Evolutionary conservation across 495 filamentous ascomycete species (phyloP).

Genomic region (Sordaria brevicollis): DNA sequence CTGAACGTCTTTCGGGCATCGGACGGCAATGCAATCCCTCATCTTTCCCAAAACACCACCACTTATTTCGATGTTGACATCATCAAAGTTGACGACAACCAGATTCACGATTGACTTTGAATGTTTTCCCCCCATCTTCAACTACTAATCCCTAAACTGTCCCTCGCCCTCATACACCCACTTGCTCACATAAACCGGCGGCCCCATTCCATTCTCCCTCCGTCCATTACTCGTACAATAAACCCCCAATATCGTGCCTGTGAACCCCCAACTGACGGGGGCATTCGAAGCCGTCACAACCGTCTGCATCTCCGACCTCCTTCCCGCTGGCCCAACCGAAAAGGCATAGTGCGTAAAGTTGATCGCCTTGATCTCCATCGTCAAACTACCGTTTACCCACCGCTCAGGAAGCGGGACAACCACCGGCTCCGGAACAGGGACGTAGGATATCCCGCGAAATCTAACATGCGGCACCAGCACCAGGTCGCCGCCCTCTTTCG

Average conservation of each 20-base stretch:
- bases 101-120: background rate
- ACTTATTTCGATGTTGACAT: background rate
- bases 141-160: slow-evolving; percentile 26
- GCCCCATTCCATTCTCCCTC: slow-evolving; percentile 16
- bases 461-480: slow-evolving; percentile 23
- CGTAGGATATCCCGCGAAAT: slow-evolving; percentile 29
- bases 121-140: background rate
- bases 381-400: slow-evolving; percentile 25
- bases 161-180: slow-evolving; percentile 36
- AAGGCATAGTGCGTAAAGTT: slow-evolving; percentile 39
- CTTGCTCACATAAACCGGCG: slow-evolving; percentile 32
- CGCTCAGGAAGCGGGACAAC: slow-evolving; percentile 17
- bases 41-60: background rate
- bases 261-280: slow-evolving; percentile 40
- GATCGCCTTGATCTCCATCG: slow-evolving; percentile 33
- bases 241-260: slow-evolving; percentile 35
- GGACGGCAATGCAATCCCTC: background rate
- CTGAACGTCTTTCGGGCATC: background rate
- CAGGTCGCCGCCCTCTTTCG: background rate
- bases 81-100: background rate
- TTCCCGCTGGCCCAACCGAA: slow-evolving; percentile 27
- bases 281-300: slow-evolving; percentile 30
- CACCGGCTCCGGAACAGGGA: slow-evolving; percentile 21
- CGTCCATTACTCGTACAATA: slow-evolving; percentile 45
- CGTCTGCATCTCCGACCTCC: slow-evolving; percentile 17